phyloP scores from a whole-genome alignment of 164 flowering plant species.

The Annona squamosa region DNA sequence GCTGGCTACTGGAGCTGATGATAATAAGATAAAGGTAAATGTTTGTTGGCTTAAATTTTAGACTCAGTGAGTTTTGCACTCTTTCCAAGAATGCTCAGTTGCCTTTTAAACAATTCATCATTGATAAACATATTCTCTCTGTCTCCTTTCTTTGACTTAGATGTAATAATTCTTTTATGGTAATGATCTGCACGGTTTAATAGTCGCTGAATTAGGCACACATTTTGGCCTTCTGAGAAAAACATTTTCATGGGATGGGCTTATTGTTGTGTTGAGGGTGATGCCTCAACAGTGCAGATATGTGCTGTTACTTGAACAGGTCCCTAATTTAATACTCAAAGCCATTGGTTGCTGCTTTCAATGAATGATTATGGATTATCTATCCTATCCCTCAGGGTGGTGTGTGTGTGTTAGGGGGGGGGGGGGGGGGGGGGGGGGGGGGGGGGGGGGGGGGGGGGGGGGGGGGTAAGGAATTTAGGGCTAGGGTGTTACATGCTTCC shows the following conservation, averaged over 20 bases:
- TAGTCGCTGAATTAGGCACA: neutral
- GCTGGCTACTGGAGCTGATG: conserved; percentile 97
- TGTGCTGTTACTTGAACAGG: too few relatives aligned
- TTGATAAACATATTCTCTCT: neutral
- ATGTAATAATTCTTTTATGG: neutral
- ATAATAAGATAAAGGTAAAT: conserved; percentile 90
- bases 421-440: too few relatives aligned
- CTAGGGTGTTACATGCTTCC: neutral
- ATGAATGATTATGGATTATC: too few relatives aligned
- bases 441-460: too few relatives aligned
- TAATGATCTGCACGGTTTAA: neutral
- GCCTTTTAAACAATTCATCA: too few relatives aligned
- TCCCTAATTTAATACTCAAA: too few relatives aligned
- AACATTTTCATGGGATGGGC: neutral
- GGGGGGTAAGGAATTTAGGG: too few relatives aligned
- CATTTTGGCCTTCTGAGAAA: neutral
- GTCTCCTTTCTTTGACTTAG: neutral
- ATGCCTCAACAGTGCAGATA: neutral
- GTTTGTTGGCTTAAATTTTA: neutral
- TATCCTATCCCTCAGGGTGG: too few relatives aligned
- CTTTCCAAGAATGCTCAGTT: too few relatives aligned
- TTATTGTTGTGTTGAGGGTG: neutral
- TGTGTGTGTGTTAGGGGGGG: too few relatives aligned
- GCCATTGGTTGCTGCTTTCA: too few relatives aligned
- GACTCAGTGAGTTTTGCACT: too few relatives aligned